These are phyloP conservation scores for Urostyla sp. DNA, from an alignment of 73 alveolate genomes.

Conservation along the genomic window DNA sequence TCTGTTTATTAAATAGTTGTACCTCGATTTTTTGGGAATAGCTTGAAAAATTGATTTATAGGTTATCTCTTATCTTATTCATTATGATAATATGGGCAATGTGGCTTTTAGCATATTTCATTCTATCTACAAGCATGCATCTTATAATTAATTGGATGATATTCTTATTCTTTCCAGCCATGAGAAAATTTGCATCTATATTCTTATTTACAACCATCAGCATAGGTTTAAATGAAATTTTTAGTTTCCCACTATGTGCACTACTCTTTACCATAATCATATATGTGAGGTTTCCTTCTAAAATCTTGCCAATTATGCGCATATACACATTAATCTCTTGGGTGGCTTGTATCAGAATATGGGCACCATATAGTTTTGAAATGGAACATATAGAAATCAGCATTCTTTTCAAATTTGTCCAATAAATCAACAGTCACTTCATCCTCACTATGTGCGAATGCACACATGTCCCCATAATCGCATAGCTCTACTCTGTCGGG, in stretches of 20 bases:
- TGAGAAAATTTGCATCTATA: constrained; percentile 71
- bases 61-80: constrained; percentile 52
- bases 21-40: constrained; percentile 49
- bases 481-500: constrained; percentile 78
- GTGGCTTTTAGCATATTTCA: constrained; percentile 34
- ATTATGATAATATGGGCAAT: constrained; percentile 56
- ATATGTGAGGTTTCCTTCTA: constrained; percentile 93
- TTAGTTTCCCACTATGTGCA: constrained; percentile 81
- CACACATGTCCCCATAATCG: constrained; percentile 89
- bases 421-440: constrained; percentile 87
- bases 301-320: constrained; percentile 98
- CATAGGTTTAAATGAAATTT: constrained; percentile 71
- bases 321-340: constrained; percentile 94
- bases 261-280: constrained; percentile 72
- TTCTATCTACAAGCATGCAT: constrained; percentile 48
- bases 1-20: background rate
- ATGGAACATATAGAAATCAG: constrained; percentile 85
- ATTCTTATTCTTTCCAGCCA: constrained; percentile 74
- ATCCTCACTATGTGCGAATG: constrained; percentile 87
- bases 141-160: constrained; percentile 59
- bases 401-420: constrained; percentile 81
- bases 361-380: constrained; percentile 98
- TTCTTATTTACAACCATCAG: constrained; percentile 77
- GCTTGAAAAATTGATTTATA: constrained; percentile 16
- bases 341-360: constrained; percentile 85